Evolutionary conservation across 345 rosid genomes (phyloP).

Genomic region (Linum trigynum): DNA sequence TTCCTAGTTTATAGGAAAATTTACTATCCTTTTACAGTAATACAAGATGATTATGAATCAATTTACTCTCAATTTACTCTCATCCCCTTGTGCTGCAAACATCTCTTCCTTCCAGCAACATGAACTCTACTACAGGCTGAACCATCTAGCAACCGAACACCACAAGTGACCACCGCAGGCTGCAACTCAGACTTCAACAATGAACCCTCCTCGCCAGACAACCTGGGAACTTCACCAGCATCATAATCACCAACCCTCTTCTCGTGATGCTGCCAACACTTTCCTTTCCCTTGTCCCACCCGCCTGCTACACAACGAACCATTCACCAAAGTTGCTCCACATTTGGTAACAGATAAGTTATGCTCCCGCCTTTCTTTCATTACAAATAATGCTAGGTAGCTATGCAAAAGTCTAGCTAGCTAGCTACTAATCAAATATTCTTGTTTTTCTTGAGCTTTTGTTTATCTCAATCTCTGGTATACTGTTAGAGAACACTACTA

Average conservation of each 20-base stretch:
- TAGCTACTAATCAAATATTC: too few species aligned
- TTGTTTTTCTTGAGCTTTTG: too few species aligned
- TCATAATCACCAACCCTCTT: constrained; percentile 3
- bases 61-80: not conserved
- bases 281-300: constrained; percentile 30
- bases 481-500: too few species aligned
- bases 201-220: not conserved
- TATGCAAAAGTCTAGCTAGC: too few species aligned
- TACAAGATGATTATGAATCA: too few species aligned
- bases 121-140: constrained; percentile 23
- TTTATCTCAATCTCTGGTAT: too few species aligned
- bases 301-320: constrained; percentile 41
- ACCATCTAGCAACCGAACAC: constrained; percentile 19
- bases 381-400: too few species aligned
- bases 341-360: constrained; percentile 13
- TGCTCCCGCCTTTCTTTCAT: too few species aligned
- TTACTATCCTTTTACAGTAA: too few species aligned
- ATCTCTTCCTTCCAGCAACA: constrained; percentile 14
- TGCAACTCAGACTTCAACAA: not conserved
- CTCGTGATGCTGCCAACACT: constrained; percentile 57
- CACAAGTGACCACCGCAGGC: constrained; percentile 13
- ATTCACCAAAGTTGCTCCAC: constrained; percentile 40
- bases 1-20: too few species aligned
- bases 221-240: not conserved
- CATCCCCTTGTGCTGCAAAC: constrained; percentile 19